Evolutionary conservation across 139 green algal species (phyloP).

Genomic region (Tetraselmis striata): DNA sequence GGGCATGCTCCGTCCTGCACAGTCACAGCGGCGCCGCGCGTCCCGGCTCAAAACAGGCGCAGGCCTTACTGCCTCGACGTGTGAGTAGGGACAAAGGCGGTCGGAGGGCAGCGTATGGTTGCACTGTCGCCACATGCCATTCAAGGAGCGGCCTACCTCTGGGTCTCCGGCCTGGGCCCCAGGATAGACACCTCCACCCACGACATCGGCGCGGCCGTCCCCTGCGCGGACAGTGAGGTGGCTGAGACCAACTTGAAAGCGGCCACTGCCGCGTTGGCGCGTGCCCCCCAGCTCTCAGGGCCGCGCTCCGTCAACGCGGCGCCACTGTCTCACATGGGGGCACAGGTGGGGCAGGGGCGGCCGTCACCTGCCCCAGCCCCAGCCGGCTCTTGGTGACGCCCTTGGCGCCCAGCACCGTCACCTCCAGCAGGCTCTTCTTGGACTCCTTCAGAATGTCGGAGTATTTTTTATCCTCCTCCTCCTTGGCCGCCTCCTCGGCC

Average conservation of each 20-base stretch:
- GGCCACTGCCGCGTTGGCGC: no score
- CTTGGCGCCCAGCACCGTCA: conserved; percentile 40
- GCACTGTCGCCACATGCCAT: no score
- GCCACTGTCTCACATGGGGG: no score
- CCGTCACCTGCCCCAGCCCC: not conserved
- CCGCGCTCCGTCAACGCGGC: no score
- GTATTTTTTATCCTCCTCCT: conserved; percentile 33
- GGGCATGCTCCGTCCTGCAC: not conserved
- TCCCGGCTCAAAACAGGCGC: no score
- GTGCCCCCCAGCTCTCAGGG: no score
- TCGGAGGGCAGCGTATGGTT: no score
- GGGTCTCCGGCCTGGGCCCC: not conserved
- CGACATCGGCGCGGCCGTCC: not conserved
- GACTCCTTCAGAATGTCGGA: conserved; percentile 7
- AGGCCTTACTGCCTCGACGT: no score
- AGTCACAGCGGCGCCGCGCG: not conserved
- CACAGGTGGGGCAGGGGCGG: not conserved
- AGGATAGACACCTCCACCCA: not conserved
- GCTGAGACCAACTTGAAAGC: no score
- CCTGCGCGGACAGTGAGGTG: no score
- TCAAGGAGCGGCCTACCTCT: no score
- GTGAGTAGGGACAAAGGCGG: no score
- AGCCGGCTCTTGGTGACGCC: conserved; percentile 16
- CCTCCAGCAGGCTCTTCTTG: conserved; percentile 14
- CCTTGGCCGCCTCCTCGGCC: conserved; percentile 27